A percentile compares a stretch with the other conserved stretches of the same genome.
phyloP scores from a whole-genome alignment of 805 yeast genomes.

The Wickerhamomyces ciferrii region DNA sequence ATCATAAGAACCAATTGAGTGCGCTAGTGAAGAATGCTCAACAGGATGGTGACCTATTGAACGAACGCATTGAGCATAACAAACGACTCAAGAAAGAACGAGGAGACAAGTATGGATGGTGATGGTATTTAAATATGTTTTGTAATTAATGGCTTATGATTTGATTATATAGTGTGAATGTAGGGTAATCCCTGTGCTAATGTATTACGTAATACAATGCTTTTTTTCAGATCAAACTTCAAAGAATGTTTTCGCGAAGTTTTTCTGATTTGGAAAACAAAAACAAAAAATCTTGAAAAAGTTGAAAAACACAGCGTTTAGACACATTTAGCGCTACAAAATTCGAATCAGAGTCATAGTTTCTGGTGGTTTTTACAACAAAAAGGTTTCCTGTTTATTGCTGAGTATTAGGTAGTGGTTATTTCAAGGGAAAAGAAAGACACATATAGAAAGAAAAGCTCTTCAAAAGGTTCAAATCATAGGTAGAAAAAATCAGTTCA shows the following conservation, averaged over 20 bases:
- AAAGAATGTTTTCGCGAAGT: neutral
- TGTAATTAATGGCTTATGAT: neutral
- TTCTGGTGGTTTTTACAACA: too few species aligned
- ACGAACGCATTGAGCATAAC: constrained; percentile 18
- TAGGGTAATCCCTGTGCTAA: too few species aligned
- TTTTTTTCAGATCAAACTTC: neutral
- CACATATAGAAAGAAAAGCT: too few species aligned
- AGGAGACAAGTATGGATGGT: constrained; percentile 20
- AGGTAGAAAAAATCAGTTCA: neutral
- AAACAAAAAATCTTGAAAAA: neutral
- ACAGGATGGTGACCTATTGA: constrained; percentile 16
- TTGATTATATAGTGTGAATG: neutral
- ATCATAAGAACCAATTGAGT: constrained; percentile 20
- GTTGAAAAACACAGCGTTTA: neutral
- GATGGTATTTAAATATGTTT: neutral
- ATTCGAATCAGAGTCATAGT: neutral
- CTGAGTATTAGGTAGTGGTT: too few species aligned
- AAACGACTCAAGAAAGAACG: constrained; percentile 18
- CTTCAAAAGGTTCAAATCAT: too few species aligned
- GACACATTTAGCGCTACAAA: neutral
- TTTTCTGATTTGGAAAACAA: neutral
- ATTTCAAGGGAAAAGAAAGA: too few species aligned
- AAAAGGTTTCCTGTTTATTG: too few species aligned
- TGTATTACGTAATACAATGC: neutral
- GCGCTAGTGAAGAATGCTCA: constrained; percentile 22